phyloP scores from a whole-genome alignment of 805 yeast species.

The Jamesozyma lodderae region DNA sequence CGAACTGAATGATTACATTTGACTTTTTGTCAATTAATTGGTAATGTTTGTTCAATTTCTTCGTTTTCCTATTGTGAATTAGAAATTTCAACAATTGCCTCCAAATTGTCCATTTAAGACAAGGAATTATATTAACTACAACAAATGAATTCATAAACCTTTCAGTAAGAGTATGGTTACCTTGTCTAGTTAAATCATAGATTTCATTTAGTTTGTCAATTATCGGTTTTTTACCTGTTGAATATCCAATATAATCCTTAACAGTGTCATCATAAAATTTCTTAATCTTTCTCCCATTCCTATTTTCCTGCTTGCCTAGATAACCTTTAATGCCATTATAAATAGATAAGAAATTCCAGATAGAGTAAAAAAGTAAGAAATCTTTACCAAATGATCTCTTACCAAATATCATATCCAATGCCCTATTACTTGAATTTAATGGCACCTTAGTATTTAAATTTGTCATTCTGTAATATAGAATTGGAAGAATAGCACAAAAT shows the following conservation, averaged over 20 bases:
- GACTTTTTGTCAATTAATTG: constrained; percentile 1
- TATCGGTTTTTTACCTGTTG: constrained; percentile 10
- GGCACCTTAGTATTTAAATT: too few relatives aligned
- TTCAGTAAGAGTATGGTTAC: constrained; percentile 12
- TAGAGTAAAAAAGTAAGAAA: constrained; percentile 11
- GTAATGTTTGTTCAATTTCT: constrained; percentile 1
- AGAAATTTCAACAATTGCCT: constrained; percentile 13
- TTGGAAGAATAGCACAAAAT: too few relatives aligned
- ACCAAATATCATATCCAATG: constrained; percentile 9
- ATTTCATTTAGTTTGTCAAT: constrained; percentile 21
- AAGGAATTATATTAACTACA: constrained; percentile 15
- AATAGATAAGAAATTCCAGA: constrained; percentile 14
- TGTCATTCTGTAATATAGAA: too few relatives aligned
- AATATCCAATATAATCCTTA: not conserved
- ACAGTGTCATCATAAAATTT: not conserved
- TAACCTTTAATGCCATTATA: constrained; percentile 7
- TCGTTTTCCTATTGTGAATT: constrained; percentile 4
- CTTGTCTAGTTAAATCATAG: constrained; percentile 14
- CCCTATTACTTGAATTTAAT: not conserved
- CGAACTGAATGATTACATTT: constrained; percentile 12
- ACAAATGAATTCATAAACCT: constrained; percentile 17
- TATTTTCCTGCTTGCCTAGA: not conserved
- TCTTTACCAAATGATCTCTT: constrained; percentile 12
- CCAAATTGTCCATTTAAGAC: constrained; percentile 25
- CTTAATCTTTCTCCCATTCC: not conserved